phyloP scores from a whole-genome alignment of 2,329 filamentous ascomycete genomes.

The Fusarium caatingaense region DNA sequence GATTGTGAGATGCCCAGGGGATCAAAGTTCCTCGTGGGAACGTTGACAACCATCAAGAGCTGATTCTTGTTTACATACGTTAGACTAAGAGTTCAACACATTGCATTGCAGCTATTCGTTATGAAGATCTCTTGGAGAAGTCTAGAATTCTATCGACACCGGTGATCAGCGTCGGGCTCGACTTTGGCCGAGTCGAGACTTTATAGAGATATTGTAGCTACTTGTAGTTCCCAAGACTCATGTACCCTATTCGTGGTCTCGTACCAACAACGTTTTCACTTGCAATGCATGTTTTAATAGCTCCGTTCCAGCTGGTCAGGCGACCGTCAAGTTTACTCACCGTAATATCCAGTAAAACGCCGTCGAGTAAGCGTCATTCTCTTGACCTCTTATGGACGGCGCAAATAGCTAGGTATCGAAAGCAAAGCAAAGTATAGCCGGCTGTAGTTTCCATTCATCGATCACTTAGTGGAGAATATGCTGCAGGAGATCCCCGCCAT shows the following conservation, averaged over 20 bases:
- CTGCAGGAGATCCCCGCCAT: conserved; percentile 41
- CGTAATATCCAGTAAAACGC: conserved; percentile 41
- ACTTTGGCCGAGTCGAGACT: neutral
- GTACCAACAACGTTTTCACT: conserved; percentile 13
- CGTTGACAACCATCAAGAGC: conserved; percentile 8
- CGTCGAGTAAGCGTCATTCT: conserved; percentile 48
- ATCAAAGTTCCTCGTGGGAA: conserved; percentile 24
- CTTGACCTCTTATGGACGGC: conserved; percentile 41
- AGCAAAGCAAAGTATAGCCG: conserved; percentile 21
- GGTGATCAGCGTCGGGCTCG: neutral
- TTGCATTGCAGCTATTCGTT: neutral
- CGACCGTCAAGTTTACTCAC: conserved; percentile 33
- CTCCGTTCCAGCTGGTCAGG: conserved; percentile 33
- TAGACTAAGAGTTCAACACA: neutral
- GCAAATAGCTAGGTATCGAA: conserved; percentile 3
- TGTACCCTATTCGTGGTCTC: neutral
- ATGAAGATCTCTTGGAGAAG: neutral
- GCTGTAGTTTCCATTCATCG: conserved; percentile 10
- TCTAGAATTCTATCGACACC: conserved; percentile 1
- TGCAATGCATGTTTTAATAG: conserved; percentile 28
- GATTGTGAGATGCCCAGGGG: conserved; percentile 31
- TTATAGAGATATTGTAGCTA: neutral
- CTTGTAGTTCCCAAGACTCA: neutral
- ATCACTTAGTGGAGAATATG: conserved; percentile 44
- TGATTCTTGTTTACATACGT: conserved; percentile 6